Evolutionary conservation across 305 asterid genomes (phyloP).

Genomic region (Solanum hybrid): DNA sequence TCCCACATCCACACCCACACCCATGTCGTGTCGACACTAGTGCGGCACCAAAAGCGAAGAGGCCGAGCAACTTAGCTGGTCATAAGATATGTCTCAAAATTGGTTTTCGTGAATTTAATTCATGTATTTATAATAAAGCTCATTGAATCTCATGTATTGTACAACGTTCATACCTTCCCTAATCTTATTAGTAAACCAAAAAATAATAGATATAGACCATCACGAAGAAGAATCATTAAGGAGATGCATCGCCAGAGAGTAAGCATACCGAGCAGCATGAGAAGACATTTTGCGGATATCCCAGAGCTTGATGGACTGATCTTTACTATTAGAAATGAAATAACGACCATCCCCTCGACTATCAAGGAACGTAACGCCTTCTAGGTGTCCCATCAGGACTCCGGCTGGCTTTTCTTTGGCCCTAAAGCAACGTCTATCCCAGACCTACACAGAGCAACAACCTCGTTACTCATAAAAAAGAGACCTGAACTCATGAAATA

Average conservation of each 20-base stretch:
- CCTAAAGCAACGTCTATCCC: slow-evolving; percentile 84
- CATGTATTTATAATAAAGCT: not conserved
- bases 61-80: not conserved
- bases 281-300: slow-evolving; percentile 84
- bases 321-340: slow-evolving; percentile 84
- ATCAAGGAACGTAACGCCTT: slow-evolving; percentile 77
- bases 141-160: not conserved
- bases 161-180: not conserved
- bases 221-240: not conserved
- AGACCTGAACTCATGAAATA: not conserved
- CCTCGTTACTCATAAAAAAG: slow-evolving; percentile 2
- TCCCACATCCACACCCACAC: not conserved
- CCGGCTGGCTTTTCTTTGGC: slow-evolving; percentile 70
- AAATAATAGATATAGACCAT: not conserved
- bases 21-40: not conserved
- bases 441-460: slow-evolving; percentile 39
- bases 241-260: not conserved
- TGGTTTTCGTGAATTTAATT: not conserved
- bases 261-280: slow-evolving; percentile 34
- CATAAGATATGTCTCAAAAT: not conserved
- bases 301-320: slow-evolving; percentile 85
- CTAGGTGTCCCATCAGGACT: slow-evolving; percentile 71
- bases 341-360: slow-evolving; percentile 84
- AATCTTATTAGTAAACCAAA: not conserved
- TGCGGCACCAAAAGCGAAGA: not conserved